Evolutionary conservation across 768 basidiomycete species (phyloP).

Genomic region (Cystobasidium onofrii): DNA sequence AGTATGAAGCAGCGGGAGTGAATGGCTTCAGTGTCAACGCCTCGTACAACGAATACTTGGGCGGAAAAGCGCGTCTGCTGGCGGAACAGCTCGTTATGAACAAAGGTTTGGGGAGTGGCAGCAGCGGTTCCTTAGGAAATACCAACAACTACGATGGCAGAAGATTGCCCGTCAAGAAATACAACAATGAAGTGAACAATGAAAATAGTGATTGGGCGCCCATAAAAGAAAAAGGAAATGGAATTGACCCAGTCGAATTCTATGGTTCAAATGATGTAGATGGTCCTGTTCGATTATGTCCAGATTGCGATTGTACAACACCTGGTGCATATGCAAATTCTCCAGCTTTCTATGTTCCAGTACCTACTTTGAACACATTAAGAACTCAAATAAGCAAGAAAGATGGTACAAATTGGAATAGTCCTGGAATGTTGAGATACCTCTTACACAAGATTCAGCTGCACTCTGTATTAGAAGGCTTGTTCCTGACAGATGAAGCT

Average conservation of each 20-base stretch:
- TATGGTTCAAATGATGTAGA: background rate
- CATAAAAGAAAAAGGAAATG: background rate
- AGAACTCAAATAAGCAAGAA: background rate
- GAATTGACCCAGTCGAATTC: conserved; percentile 4
- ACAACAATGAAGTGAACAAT: background rate
- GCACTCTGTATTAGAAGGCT: background rate
- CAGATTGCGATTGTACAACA: conserved; percentile 15
- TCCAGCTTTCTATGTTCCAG: background rate
- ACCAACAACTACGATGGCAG: background rate
- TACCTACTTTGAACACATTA: background rate
- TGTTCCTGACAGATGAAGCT: conserved; percentile 20
- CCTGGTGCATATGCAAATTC: conserved; percentile 19
- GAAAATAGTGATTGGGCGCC: background rate
- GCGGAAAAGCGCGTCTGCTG: conserved; percentile 5
- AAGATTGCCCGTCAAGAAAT: background rate
- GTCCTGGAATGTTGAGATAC: conserved; percentile 4
- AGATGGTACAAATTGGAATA: conserved; percentile 10
- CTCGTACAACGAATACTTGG: conserved; percentile 4
- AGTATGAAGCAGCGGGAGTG: background rate
- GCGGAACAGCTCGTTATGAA: conserved; percentile 10
- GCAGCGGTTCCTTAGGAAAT: background rate
- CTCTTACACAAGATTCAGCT: conserved; percentile 22
- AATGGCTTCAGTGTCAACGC: background rate
- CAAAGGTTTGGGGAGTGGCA: background rate
- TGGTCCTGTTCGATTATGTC: conserved; percentile 23